Evolutionary conservation across 2,329 filamentous ascomycete genomes (phyloP).

Genomic region (Anthostomella pinea): DNA sequence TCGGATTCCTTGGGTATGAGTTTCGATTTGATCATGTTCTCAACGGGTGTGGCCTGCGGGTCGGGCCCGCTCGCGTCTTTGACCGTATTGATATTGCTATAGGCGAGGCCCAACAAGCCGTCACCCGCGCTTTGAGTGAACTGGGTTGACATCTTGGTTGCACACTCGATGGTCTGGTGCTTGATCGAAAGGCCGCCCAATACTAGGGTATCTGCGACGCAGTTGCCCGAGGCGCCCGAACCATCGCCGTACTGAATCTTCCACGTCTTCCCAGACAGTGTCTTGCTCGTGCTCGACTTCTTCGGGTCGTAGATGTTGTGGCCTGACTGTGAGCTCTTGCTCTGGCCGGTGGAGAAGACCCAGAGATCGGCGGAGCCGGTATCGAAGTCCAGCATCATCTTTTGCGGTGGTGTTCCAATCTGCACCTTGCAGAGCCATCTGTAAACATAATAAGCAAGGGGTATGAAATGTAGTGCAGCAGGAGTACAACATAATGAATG

Average conservation of each 20-base stretch:
- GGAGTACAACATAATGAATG: background rate
- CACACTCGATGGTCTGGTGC: slow-evolving; percentile 63
- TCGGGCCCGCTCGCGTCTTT: slow-evolving; percentile 37
- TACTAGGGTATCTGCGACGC: slow-evolving; percentile 61
- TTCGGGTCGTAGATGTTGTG: slow-evolving; percentile 58
- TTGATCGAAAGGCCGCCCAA: slow-evolving; percentile 61
- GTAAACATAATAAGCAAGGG: slow-evolving; percentile 48
- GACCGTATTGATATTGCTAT: slow-evolving; percentile 62
- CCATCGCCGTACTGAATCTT: slow-evolving; percentile 66
- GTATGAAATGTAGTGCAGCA: background rate
- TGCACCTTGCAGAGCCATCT: slow-evolving; percentile 59
- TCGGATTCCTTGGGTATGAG: slow-evolving; percentile 46
- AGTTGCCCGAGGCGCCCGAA: slow-evolving; percentile 61
- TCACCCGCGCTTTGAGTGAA: slow-evolving; percentile 57
- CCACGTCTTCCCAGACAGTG: slow-evolving; percentile 52
- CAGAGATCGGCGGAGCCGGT: slow-evolving; percentile 69
- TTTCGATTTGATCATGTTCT: slow-evolving; percentile 61
- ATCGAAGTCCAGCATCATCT: slow-evolving; percentile 63
- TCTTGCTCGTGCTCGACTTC: slow-evolving; percentile 60
- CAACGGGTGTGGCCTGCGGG: slow-evolving; percentile 59
- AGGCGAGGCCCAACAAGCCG: slow-evolving; percentile 66
- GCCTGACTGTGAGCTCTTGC: slow-evolving; percentile 34
- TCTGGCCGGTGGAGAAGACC: slow-evolving; percentile 58
- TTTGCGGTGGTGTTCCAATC: slow-evolving; percentile 65
- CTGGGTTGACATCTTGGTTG: slow-evolving; percentile 54